Base-by-base conservation (phyloP, 2,329 filamentous ascomycete genomes). In the Trichoderma citrinoviride region DNA sequence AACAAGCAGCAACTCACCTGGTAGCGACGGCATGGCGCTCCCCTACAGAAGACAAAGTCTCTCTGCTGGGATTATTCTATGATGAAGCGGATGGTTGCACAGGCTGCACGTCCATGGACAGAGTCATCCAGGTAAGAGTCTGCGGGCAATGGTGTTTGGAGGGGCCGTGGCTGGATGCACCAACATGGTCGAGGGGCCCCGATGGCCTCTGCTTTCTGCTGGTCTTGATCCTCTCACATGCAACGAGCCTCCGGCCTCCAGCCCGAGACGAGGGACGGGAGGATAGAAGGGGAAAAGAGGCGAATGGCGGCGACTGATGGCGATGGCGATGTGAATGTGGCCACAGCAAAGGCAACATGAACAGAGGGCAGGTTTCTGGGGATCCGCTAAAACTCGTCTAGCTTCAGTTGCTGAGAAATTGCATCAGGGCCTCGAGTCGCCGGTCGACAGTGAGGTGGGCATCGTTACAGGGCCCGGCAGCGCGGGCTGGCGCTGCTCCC, bases 11-110 rank as follows among this genome's bases (percentile, higher is more conserved):
- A 50, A 74, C 82, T 75, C 77, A 86, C 83, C 79, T 74, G 84
- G 84, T 73, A 86, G 78, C 68, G 83, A 81, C 73, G 84, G 84
- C 84, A 86, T 85, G 69, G 75, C 82, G 77, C 29, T 41, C 27
- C 27, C 40, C 23, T 17, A 44, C 37, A 2, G 47, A 46, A 37
- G 53, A 37, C 40, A 54, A 17, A 46, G 15, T 10, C 37, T 63
- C 27, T 37, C 25, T 19, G 43, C 17, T 62, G n/a, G 27, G 49
- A 52, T 52, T 52, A 33, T 50, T 6, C 41, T 47, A 49, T n/a
- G 21, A 61, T 47, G 49, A 44, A 33, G 44, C 43, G 52, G 52
- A 49, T 15, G 50, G 58, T 56, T 53, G 53, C 56, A 65, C 49
- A 50, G 63, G 65, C 55, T 61, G 62, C 54, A 57, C 55, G 54